Percentiles rank a stretch among this genome's conserved stretches.
phyloP scores from a whole-genome alignment of 192 early-diverging fungal species.

The Piromyces sp. region DNA sequence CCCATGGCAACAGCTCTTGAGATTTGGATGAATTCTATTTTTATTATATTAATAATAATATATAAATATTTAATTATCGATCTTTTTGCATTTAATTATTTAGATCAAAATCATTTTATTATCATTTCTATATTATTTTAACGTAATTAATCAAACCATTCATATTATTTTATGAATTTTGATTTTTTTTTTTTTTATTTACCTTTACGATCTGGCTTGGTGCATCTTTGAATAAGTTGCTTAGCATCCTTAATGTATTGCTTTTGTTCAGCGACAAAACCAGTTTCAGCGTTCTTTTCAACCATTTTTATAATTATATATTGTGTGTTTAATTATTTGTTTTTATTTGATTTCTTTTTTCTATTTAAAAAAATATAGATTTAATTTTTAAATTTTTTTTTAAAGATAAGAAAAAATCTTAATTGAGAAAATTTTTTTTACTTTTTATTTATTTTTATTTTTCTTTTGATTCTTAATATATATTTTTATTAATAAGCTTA shows the following conservation, averaged over 20 bases:
- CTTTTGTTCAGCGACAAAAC: slow-evolving; percentile 64
- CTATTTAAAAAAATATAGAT: neutral
- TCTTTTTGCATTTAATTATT: too few relatives aligned
- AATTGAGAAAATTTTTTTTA: too few relatives aligned
- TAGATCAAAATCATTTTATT: neutral
- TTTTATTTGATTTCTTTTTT: neutral
- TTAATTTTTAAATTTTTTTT: too few relatives aligned
- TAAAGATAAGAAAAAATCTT: too few relatives aligned
- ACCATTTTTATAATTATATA: neutral
- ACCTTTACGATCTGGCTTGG: slow-evolving; percentile 91
- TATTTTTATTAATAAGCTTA: too few relatives aligned
- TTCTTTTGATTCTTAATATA: too few relatives aligned
- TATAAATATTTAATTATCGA: too few relatives aligned
- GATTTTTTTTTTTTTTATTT: slow-evolving; percentile 1
- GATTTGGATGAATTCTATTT: slow-evolving; percentile 85
- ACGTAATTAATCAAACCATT: neutral
- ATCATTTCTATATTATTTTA: neutral
- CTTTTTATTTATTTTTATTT: too few relatives aligned
- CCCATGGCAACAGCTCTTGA: slow-evolving; percentile 84
- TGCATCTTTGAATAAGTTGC: slow-evolving; percentile 85
- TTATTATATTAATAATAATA: too few relatives aligned
- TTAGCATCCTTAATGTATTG: slow-evolving; percentile 83
- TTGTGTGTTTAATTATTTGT: neutral
- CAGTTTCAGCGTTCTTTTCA: neutral
- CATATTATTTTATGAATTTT: too few relatives aligned